Base-by-base conservation (phyloP, 176 grass and related monocot genomes). In the Avena atlantica region DNA sequence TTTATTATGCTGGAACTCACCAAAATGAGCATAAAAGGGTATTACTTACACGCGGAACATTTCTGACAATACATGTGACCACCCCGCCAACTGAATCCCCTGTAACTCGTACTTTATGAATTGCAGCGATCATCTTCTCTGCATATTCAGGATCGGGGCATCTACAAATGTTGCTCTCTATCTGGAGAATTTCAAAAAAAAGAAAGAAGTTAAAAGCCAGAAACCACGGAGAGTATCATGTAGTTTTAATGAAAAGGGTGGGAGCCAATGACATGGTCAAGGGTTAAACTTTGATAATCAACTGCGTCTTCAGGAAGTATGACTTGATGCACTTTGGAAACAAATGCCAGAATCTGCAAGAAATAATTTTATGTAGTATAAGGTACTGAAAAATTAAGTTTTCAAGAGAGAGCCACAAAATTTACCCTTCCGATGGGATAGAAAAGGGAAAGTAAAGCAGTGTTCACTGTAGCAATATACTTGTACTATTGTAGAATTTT, bases 311-410 rank as follows among this genome's bases (percentile, higher is more conserved):
- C 94, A 60, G 94, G 97, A 85, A 99, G 93, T 52, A 93, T 74
- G 11, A 99, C 94, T 92, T 94, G 88, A 85, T 99, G 97, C 52
- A 94, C 97, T 96, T 99, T 95, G 73, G 97, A 99, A 90, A 99
- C 97, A 89, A 96, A 99, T 21, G 92, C 94, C 80, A 99, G 82
- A 45, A 99, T 92, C 94, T 99, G 83, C 42, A 56, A 74, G 69
- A 48, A 12, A 78, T 57, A 48, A 65, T 88, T 6, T 63, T 23
- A 53, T 31, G 29, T 79, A 60, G 31, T 31, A 84, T 79, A 71
- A 70, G 73, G 14, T 73, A 37, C 55, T 40, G 40, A 75, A 87
- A 31, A 27, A 77, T 76, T 62, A 70, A 69, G 58, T 70, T 25
- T 76, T 60, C 8, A 40, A 59, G 60, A 67, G 24, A 81, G 51